Base-by-base conservation (phyloP, 2,329 filamentous ascomycete genomes). In the Fusarium scirpi region DNA sequence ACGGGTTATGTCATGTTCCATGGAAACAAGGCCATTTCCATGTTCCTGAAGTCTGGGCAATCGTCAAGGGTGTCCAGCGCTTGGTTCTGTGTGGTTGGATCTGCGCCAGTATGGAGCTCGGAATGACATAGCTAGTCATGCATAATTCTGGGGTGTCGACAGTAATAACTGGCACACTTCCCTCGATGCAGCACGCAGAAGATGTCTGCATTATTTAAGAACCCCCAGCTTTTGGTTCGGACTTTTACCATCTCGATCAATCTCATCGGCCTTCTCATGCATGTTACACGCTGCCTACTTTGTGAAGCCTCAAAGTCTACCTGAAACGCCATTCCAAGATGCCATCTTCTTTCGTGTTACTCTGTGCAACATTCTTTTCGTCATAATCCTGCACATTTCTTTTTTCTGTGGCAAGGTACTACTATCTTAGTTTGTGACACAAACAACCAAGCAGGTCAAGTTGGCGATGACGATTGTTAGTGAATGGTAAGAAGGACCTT, bases 1-100 rank as follows among this genome's bases (percentile, higher is more conserved):
- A 44, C 41, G 24, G 27, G 51, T 71, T 70, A 71, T 71, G 68
- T 71, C 68, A 71, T 71, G 55, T 40, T 46, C 30, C 18, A 13
- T 13, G 30, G 60, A 69, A 71, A 61, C 48, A 67, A 44, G 67
- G 52, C 20, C 24, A 25, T 41, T 56, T 64, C 55, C 40, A 62
- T 32, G 55, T 52, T 40, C 44, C 49, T 46, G 12, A 32, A 25
- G 22, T 38, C 51, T 65, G 44, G 52, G 22, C 45, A 44, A 40
- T 41, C 11, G 24, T 65, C 22, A 38, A 58, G 43, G 46, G 57
- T 54, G 67, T 16, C 43, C 25, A 52, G 56, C 20, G 32, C 54
- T 58, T 44, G 32, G 13, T 41, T 70, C 32, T 68, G 58, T 57
- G 27, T 70, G 67, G 67, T 22, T 24, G 29, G 49, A 54, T 47